These are phyloP conservation scores for Peronospora belbahrii DNA, from an alignment of 352 stramenopile species.

Conservation along the genomic window DNA sequence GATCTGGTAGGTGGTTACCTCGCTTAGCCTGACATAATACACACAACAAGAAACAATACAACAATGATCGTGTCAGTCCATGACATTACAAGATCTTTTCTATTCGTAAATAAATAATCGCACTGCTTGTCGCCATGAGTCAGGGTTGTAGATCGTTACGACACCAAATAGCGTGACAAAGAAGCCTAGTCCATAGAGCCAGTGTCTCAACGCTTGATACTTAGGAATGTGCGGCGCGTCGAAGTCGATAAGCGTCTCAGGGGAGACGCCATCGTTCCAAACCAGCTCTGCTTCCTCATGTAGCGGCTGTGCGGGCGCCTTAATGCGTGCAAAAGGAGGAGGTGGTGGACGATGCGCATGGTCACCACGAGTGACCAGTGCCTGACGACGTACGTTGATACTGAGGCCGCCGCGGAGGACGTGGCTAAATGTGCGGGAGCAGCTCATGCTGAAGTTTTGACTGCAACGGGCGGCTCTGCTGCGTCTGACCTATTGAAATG, in stretches of 20 bases:
- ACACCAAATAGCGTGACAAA: constrained; percentile 70
- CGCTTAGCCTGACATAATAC: constrained; percentile 46
- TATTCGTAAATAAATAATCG: constrained; percentile 15
- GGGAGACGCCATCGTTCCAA: constrained; percentile 82
- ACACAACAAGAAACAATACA: constrained; percentile 3
- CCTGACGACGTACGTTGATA: constrained; percentile 42
- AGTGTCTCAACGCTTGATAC: constrained; percentile 60
- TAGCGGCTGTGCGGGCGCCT: constrained; percentile 47
- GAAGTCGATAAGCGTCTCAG: constrained; percentile 86
- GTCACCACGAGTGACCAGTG: constrained; percentile 38
- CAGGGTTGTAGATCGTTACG: constrained; percentile 74
- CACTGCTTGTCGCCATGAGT: constrained; percentile 75
- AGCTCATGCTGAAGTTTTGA: constrained; percentile 36
- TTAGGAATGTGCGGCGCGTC: constrained; percentile 81
- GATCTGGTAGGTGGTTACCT: constrained; percentile 61
- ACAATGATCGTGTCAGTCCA: background rate
- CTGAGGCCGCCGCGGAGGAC: constrained; percentile 56
- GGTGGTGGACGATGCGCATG: constrained; percentile 61
- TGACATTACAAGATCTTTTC: background rate
- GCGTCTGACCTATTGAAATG: no score
- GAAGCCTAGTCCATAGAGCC: constrained; percentile 43
- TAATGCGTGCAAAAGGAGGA: constrained; percentile 74
- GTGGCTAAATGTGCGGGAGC: constrained; percentile 47
- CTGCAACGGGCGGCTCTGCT: constrained; percentile 18
- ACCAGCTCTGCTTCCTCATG: constrained; percentile 78